A percentile compares a stretch with the other conserved stretches of the same genome.
Conservation (phyloP, 2,329 filamentous ascomycete genomes). For the Myriosclerotinia duriaeana region DNA sequence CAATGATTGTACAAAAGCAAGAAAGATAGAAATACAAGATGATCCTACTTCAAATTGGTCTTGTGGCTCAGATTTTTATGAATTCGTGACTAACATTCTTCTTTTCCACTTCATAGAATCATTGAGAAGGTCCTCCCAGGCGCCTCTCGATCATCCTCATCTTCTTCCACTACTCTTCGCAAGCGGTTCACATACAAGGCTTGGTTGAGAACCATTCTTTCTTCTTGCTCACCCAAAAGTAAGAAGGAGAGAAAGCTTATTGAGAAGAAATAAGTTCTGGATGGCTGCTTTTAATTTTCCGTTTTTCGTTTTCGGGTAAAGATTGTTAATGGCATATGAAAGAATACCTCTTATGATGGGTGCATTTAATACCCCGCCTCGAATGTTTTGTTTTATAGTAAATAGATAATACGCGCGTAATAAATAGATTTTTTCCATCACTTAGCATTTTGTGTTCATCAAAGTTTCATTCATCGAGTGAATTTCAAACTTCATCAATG, state of each 20-base stretch:
- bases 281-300: background rate
- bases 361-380: constrained; percentile 10
- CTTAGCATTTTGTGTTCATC: no score
- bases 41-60: constrained; percentile 1
- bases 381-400: background rate
- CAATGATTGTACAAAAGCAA: constrained; percentile 16
- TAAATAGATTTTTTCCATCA: background rate
- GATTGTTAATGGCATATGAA: background rate
- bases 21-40: constrained; percentile 18
- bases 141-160: constrained; percentile 6
- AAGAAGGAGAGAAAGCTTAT: constrained; percentile 2
- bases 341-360: background rate
- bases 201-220: constrained; percentile 10
- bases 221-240: constrained; percentile 1
- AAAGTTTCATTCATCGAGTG: no score
- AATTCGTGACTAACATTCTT: background rate
- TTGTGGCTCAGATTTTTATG: background rate
- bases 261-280: background rate
- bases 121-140: constrained; percentile 12
- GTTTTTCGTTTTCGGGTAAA: background rate
- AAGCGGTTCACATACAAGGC: constrained; percentile 5
- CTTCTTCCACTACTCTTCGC: constrained; percentile 3
- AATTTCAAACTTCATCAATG: no score
- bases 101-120: constrained; percentile 7
- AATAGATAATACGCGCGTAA: background rate